These are phyloP conservation scores for Bauhinia variegata DNA, from an alignment of 306 rosid species.

Conservation along the genomic window DNA sequence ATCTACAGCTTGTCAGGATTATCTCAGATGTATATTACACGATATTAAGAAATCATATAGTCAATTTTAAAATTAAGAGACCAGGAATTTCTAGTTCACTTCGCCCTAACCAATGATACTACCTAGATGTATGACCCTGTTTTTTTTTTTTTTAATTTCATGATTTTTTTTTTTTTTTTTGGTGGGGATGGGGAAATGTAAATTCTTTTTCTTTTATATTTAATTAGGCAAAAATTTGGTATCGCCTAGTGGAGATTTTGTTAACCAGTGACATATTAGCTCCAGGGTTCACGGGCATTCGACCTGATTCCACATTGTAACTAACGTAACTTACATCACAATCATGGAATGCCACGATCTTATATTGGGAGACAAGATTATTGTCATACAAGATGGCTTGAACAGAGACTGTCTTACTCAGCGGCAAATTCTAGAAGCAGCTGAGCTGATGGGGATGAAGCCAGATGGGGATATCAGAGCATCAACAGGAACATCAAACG, in stretches of 20 bases:
- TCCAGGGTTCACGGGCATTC: no score
- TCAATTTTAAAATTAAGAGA: background rate
- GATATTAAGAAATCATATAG: slow-evolving; percentile 1
- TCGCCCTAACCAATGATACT: no score
- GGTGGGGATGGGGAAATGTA: no score
- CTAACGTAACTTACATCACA: background rate
- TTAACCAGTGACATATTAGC: no score
- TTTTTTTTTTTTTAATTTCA: no score
- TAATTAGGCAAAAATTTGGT: no score
- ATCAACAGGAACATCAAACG: slow-evolving; percentile 57
- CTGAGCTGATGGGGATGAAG: slow-evolving; percentile 57
- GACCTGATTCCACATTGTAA: background rate
- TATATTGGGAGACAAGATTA: background rate
- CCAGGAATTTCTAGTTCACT: background rate
- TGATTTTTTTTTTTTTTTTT: no score
- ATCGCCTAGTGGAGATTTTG: no score
- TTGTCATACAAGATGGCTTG: background rate
- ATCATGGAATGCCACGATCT: background rate
- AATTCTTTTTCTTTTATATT: no score
- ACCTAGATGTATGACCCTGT: no score
- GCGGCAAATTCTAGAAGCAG: slow-evolving; percentile 50
- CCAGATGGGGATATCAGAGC: slow-evolving; percentile 63
- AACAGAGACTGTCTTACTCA: slow-evolving; percentile 4
- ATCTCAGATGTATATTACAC: slow-evolving; percentile 14
- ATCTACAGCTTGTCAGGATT: slow-evolving; percentile 12